Percentiles rank a stretch among this genome's conserved stretches.
phyloP scores from a whole-genome alignment of 1,284 basidiomycete genomes.

The Pseudozyma tsukubaensis region DNA sequence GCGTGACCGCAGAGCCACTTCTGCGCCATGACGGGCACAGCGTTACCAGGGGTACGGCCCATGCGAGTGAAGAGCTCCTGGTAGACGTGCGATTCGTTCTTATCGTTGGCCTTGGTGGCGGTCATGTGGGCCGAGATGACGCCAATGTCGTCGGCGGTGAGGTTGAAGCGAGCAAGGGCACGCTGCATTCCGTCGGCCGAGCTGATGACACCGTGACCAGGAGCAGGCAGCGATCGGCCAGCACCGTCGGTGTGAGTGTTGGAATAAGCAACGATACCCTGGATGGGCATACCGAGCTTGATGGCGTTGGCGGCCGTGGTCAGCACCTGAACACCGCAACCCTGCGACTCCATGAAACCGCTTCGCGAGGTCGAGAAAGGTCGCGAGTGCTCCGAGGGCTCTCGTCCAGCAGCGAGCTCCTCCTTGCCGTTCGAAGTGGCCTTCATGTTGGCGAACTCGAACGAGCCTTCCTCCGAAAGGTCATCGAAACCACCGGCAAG shows the following conservation, averaged over 20 bases:
- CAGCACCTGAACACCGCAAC: slow-evolving; percentile 93
- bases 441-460: slow-evolving; percentile 97
- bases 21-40: slow-evolving; percentile 95
- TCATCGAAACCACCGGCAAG: slow-evolving; percentile 98
- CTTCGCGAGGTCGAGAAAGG: slow-evolving; percentile 91
- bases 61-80: slow-evolving; percentile 90
- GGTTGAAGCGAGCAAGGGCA: slow-evolving; percentile 94
- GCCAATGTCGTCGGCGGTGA: slow-evolving; percentile 88
- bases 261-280: slow-evolving; percentile 92
- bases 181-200: slow-evolving; percentile 80
- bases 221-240: slow-evolving; percentile 84
- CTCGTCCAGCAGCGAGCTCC: slow-evolving; percentile 97
- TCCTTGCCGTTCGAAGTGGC: slow-evolving; percentile 96
- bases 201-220: slow-evolving; percentile 64
- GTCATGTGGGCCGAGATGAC: slow-evolving; percentile 89
- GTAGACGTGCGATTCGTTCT: slow-evolving; percentile 97
- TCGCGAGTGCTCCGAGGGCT: slow-evolving; percentile 96
- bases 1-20: slow-evolving; percentile 76
- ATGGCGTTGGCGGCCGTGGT: slow-evolving; percentile 97
- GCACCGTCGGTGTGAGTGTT: slow-evolving; percentile 94
- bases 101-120: slow-evolving; percentile 96
- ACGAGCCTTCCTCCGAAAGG: slow-evolving; percentile 95
- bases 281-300: slow-evolving; percentile 91
- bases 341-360: slow-evolving; percentile 85
- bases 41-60: slow-evolving; percentile 89